phyloP scores from a whole-genome alignment of 257 asterid genomes.

The Solanum appendiculatum region DNA sequence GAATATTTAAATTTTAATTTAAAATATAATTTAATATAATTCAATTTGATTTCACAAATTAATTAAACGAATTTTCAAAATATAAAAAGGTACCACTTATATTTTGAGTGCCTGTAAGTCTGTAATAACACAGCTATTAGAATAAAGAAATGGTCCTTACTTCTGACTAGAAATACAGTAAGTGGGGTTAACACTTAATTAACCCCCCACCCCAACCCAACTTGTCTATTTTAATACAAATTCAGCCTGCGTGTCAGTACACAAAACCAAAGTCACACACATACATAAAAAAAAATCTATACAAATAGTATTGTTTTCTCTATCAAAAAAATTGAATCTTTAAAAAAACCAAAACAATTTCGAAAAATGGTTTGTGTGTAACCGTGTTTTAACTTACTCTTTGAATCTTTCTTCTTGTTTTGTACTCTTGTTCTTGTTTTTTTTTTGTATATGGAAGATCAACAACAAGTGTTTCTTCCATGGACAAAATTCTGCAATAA shows the following conservation, averaged over 20 bases:
- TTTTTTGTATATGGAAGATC: constrained; percentile 15
- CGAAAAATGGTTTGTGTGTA: constrained; percentile 30
- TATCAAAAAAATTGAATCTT: neutral
- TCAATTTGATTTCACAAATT: neutral
- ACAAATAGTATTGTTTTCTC: neutral
- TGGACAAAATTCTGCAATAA: constrained; percentile 57
- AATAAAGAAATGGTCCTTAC: neutral
- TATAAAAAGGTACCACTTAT: too few relatives aligned
- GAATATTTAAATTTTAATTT: neutral
- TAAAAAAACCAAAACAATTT: neutral
- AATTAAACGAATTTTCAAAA: neutral
- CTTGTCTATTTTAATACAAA: constrained; percentile 29
- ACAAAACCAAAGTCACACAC: constrained; percentile 36
- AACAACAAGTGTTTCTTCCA: constrained; percentile 24
- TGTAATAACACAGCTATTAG: neutral
- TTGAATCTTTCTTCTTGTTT: constrained; percentile 9
- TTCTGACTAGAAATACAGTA: neutral
- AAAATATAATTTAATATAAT: neutral
- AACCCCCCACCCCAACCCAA: too few relatives aligned
- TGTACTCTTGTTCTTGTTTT: neutral
- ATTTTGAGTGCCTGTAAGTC: neutral
- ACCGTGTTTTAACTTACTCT: constrained; percentile 33
- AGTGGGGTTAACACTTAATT: neutral
- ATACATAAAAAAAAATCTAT: neutral
- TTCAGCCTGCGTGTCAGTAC: constrained; percentile 37